These are phyloP conservation scores for Russula sp. DNA, from an alignment of 768 basidiomycete species.

Conservation along the genomic window DNA sequence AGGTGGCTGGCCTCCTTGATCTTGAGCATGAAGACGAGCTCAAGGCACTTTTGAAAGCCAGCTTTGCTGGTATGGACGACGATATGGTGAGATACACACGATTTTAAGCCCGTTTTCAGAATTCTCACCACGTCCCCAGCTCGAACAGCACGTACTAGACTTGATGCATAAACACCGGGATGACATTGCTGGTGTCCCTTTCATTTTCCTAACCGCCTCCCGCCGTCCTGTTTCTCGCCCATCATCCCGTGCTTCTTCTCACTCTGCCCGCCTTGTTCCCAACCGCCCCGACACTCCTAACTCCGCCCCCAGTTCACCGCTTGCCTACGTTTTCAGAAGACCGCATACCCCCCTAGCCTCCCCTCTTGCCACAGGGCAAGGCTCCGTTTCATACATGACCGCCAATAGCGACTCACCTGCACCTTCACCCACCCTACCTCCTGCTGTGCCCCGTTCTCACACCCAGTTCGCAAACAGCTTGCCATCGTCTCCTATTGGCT, in stretches of 20 bases:
- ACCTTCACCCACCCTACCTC: conserved; percentile 59
- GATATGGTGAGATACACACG: conserved; percentile 48
- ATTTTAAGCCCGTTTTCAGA: neutral
- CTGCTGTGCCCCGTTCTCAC: conserved; percentile 49
- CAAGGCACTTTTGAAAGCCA: conserved; percentile 64
- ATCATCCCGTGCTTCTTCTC: conserved; percentile 70
- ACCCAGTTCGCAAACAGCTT: conserved; percentile 73
- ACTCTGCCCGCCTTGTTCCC: conserved; percentile 54
- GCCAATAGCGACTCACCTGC: conserved; percentile 49
- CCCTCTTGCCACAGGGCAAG: conserved; percentile 57
- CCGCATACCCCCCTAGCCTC: conserved; percentile 78
- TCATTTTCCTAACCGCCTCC: conserved; percentile 75
- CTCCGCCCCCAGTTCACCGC: conserved; percentile 71
- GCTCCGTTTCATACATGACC: conserved; percentile 51
- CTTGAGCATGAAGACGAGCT: conserved; percentile 86
- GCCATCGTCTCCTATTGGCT: conserved; percentile 78
- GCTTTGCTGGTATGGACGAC: conserved; percentile 56
- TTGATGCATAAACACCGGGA: conserved; percentile 95
- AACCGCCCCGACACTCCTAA: conserved; percentile 71
- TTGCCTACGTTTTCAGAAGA: conserved; percentile 65
- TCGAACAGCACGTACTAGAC: conserved; percentile 86
- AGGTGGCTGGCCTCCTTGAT: conserved; percentile 64
- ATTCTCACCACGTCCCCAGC: conserved; percentile 35
- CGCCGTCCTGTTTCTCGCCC: conserved; percentile 74
- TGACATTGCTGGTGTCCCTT: conserved; percentile 76